Conservation (phyloP, 2,329 filamentous ascomycete genomes). For the Cladosporium phlei region DNA sequence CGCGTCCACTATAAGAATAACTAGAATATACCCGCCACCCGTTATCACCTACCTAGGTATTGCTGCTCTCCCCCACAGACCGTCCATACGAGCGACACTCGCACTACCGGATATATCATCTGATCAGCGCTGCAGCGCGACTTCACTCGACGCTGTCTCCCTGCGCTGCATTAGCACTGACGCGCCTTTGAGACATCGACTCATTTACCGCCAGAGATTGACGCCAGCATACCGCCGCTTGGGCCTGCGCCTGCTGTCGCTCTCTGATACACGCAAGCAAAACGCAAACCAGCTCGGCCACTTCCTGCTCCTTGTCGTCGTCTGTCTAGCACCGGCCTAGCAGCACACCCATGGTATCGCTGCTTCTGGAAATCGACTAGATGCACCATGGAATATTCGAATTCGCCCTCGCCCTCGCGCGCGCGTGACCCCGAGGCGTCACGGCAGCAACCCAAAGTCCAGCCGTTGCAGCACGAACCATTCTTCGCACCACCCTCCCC, state of each 20-base stretch:
- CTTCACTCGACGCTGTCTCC: slow-evolving; percentile 2
- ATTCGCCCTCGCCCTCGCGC: slow-evolving; percentile 6
- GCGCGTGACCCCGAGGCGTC: slow-evolving; percentile 7
- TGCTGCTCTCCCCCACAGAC: background rate
- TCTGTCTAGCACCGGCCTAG: no score
- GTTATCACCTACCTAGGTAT: no score
- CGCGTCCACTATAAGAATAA: no score
- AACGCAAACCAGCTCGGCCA: background rate
- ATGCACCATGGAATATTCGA: slow-evolving; percentile 13
- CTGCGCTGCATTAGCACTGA: slow-evolving; percentile 13
- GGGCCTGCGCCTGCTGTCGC: slow-evolving; percentile 1
- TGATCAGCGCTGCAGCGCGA: slow-evolving; percentile 8
- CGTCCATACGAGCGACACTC: background rate
- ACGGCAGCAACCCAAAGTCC: slow-evolving; percentile 7
- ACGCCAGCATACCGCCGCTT: slow-evolving; percentile 6
- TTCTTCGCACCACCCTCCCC: slow-evolving; percentile 8
- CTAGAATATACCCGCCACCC: no score
- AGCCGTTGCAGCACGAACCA: slow-evolving; percentile 9
- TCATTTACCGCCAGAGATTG: slow-evolving; percentile 12
- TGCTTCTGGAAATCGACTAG: slow-evolving; percentile 4
- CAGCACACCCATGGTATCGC: background rate
- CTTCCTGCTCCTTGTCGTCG: background rate
- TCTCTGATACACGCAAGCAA: background rate
- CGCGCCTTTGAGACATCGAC: slow-evolving; percentile 11
- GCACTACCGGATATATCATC: no score